Base-by-base conservation (phyloP, 2,329 filamentous ascomycete genomes). In the Calonectria montana region DNA sequence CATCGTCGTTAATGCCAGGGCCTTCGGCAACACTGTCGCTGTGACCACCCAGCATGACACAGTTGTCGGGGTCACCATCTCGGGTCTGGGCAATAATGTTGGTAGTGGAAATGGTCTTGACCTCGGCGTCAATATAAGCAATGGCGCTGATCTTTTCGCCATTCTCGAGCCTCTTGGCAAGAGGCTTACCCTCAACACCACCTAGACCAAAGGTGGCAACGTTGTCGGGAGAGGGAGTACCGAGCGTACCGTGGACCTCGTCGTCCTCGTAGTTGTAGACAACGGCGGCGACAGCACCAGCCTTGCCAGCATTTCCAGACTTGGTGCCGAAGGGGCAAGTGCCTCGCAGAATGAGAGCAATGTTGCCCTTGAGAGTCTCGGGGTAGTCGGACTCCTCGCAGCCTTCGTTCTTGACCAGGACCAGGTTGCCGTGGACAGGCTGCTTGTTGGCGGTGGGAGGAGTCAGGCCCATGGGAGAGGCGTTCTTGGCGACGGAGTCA, bases 1-100 rank as follows among this genome's bases (percentile, higher is more conserved):
- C 93, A 78, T 95, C 92, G 76, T 95, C 93, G 81, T 95, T 95
- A 86, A 95, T 94, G 23, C 93, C 93, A 0, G 91, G 91, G 1
- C 91, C 91, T 64, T 89, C 91, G 0, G 85, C 79, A 18, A 93
- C 91, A 73, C 88, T 90, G 80, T 93, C 91, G 39, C 87, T 91
- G 83, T 93, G 91, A 2, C 87, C 91, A 21, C 91, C 91, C 0
- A 92, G 85, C 88, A 92, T 90, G 55, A 93, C 89, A 76, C 90
- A 91, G 83, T 93, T 92, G 39, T 92, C 84, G 2, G 84, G 84
- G 79, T 93, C 91, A 10, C 91, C 90, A 15, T 82, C 85, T 0
- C 82, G 83, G 0, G 91, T 93, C 83, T 93, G 90, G 2, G 90
- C 90, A 61, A 93, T 84, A 73, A 93, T 87, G 80, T 93, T 93